Base-by-base conservation (phyloP, 192 early-diverging fungal species). In the Linnemannia schmuckeri region DNA sequence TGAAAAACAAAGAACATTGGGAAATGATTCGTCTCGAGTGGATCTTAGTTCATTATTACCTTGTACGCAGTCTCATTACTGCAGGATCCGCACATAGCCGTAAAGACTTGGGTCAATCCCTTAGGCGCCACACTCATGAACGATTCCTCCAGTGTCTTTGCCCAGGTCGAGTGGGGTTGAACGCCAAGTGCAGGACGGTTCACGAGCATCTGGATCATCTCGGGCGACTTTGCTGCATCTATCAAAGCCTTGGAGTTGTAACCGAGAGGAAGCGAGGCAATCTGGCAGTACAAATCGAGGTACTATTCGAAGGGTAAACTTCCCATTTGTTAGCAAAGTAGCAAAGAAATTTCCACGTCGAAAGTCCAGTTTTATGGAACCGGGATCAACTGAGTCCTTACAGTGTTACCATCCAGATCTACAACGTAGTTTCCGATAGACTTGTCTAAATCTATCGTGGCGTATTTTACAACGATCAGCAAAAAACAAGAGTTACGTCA, bases 61-160 rank as follows among this genome's bases (percentile, higher is more conserved):
- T 95, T 95, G 89, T 91, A 95, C 1, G 95, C 95, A 52, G 93
- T 90, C 81, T 95, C 95, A 74, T 95, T 95, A 72, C 93, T 93
- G 81, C 93, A 94, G n/a, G 94, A 94, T 4, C 95, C 95, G 76
- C 93, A 93, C 90, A 94, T 93, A 5, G 92, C 90, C 13, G 95
- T 95, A 57, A 95, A 95, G 37, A 95, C 91, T 81, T 94, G 92
- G 77, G 88, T 90, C 87, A 95, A 78, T 5, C 95, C 95, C 57
- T 89, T 85, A 17, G 95, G 95, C 8, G 91, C 89, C 24, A 95
- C 95, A 6, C 86, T 82, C 93, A 95, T 93, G 76, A 94, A 94
- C 38, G 95, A 81, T 1, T 93, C 88, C 57, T 93, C 90, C 10
- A 95, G 76, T 24, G 89, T 81, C 40, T 91, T 80, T 15, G 92